Base-by-base conservation (phyloP, 192 early-diverging fungal species). In the Obelidium mucronatum region DNA sequence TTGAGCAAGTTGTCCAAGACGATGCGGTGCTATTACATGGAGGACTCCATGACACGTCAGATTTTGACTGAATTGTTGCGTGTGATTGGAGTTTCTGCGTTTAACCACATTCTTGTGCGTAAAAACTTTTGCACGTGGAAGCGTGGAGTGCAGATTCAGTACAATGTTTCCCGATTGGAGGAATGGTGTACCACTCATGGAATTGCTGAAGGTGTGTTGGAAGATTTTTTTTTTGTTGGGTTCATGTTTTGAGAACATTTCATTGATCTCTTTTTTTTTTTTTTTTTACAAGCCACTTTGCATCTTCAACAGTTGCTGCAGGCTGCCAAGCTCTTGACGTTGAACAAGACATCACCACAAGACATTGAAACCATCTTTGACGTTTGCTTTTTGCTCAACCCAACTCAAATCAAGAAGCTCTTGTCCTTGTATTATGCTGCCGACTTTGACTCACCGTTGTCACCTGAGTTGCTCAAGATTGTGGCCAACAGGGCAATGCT, bases 121-220 rank as follows among this genome's bases (percentile, higher is more conserved):
- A 93, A 95, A 67, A 98, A 97, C 87, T 99, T 98, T 74, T 97
- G 95, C 86, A 97, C 98, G 30, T 98, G 97, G 95, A 98, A 99
- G 83, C 92, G 98, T 77, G 95, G 95, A 61, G 76, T 77, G 89
- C 98, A 99, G 88, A 97, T 99, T 77, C 97, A 98, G 86, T 99
- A 97, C 86, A 99, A 99, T 71, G 92, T 98, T 54, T 94, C 94
- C 2, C 90, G 96, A 26, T 90, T 99, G 72, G 95, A 98, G 82
- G 98, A 99, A 80, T 99, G 98, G 98, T 98, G 96, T 90, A 97
- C 96, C 81, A 91, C 93, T 26, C 95, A 98, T 80, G 92, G 91
- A 40, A 93, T 97, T 24, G 86, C 93, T 33, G 98, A 99, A 80
- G 91, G 92, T 42, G 91, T 88, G 1, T 37, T n/a, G n/a, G n/a